Conservation (phyloP, 805 yeast species). For the Wickerhamiella kazuoi region DNA sequence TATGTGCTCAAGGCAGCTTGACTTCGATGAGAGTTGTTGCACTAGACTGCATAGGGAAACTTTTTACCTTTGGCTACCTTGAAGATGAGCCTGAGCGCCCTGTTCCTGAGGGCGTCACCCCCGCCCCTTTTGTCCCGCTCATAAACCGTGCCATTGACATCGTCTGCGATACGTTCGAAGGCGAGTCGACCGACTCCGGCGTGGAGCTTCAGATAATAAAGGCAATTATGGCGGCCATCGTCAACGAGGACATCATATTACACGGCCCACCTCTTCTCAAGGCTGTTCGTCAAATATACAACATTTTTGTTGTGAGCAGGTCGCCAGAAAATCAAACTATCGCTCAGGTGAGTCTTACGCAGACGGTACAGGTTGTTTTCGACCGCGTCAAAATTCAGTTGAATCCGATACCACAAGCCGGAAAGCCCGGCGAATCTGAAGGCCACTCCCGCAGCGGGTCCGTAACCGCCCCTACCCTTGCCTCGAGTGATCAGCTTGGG, state of each 20-base stretch:
- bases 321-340: constrained; percentile 74
- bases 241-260: constrained; percentile 62
- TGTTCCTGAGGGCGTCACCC: constrained; percentile 28
- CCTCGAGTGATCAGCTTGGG: constrained; percentile 8
- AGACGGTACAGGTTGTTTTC: constrained; percentile 71
- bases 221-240: constrained; percentile 74
- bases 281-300: constrained; percentile 86
- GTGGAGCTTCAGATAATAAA: constrained; percentile 86
- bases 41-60: constrained; percentile 70
- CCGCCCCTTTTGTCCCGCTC: constrained; percentile 37
- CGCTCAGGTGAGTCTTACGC: constrained; percentile 90
- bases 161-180: constrained; percentile 69
- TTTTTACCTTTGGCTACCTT: constrained; percentile 72
- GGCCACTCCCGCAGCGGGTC: constrained; percentile 1
- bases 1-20: constrained; percentile 48
- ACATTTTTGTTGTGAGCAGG: constrained; percentile 71
- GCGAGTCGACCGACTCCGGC: constrained; percentile 78
- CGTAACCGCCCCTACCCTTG: neutral
- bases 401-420: neutral
- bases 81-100: constrained; percentile 23
- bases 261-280: constrained; percentile 80
- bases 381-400: constrained; percentile 36
- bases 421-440: neutral
- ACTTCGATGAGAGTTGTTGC: constrained; percentile 54
- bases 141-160: constrained; percentile 74